Conservation (phyloP, 2,329 filamentous ascomycete species). For the Periconia digitata region DNA sequence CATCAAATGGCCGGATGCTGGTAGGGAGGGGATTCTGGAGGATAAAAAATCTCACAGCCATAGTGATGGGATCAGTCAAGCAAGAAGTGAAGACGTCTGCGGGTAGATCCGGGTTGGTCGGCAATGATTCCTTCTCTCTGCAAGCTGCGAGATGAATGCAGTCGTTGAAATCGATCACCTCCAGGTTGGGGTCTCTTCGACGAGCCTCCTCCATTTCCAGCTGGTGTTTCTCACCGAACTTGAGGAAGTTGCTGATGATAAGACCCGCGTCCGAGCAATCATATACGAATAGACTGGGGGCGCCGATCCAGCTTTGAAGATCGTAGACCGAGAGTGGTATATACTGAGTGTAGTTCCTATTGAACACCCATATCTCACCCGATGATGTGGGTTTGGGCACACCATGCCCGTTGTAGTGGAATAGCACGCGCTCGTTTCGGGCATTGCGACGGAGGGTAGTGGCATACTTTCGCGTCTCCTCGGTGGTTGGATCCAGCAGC, state of each 20-base stretch:
- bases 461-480: constrained; percentile 96
- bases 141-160: constrained; percentile 94
- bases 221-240: constrained; percentile 93
- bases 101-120: constrained; percentile 89
- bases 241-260: constrained; percentile 91
- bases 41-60: constrained; percentile 95
- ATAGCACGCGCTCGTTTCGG: constrained; percentile 93
- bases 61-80: constrained; percentile 94
- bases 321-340: constrained; percentile 96
- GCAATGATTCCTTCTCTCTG: constrained; percentile 84
- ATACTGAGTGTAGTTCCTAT: constrained; percentile 98
- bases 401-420: constrained; percentile 98
- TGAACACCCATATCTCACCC: constrained; percentile 99
- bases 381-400: constrained; percentile 94
- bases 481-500: constrained; percentile 91
- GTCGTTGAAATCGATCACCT: constrained; percentile 69
- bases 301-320: constrained; percentile 91
- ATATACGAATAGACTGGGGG: constrained; percentile 95
- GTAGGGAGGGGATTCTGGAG: constrained; percentile 82
- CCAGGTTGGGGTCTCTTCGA: constrained; percentile 71
- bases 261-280: constrained; percentile 97
- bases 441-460: constrained; percentile 86
- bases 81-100: constrained; percentile 96
- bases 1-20: constrained; percentile 75
- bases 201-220: constrained; percentile 78